phyloP scores from a whole-genome alignment of 1,139 yeast species.

The Entelexis paramagnoliae region DNA sequence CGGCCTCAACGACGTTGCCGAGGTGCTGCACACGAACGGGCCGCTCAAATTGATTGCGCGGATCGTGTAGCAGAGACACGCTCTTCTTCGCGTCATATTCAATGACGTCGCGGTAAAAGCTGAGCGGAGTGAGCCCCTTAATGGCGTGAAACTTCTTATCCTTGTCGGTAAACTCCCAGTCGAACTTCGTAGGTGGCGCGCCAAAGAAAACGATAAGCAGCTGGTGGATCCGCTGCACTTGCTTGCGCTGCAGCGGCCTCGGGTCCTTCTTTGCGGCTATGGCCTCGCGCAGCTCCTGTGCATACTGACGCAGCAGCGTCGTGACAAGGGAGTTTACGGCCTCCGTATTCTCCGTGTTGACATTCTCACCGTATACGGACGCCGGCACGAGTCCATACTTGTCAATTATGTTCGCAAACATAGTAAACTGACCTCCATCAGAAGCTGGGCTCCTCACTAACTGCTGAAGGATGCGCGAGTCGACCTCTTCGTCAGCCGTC shows the following conservation, averaged over 20 bases:
- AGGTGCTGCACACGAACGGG: constrained; percentile 61
- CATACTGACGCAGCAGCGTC: constrained; percentile 64
- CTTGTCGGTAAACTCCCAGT: constrained; percentile 68
- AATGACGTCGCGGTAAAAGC: constrained; percentile 49
- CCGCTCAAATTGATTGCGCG: constrained; percentile 56
- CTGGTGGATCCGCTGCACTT: constrained; percentile 54
- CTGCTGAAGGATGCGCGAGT: constrained; percentile 56
- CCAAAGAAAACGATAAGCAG: constrained; percentile 60
- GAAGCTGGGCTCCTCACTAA: constrained; percentile 52
- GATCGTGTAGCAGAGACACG: constrained; percentile 67
- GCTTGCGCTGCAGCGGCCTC: constrained; percentile 35
- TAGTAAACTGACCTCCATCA: constrained; percentile 83
- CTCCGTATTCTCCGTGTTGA: constrained; percentile 49
- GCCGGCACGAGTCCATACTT: constrained; percentile 75
- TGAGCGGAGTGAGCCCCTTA: constrained; percentile 46
- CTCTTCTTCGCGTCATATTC: constrained; percentile 44
- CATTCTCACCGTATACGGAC: constrained; percentile 58
- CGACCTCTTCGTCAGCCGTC: constrained; percentile 53
- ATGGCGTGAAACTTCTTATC: constrained; percentile 49
- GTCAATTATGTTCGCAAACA: constrained; percentile 61
- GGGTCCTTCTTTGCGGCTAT: constrained; percentile 28
- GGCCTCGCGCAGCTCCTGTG: constrained; percentile 49
- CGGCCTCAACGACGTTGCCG: constrained; percentile 60
- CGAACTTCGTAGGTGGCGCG: constrained; percentile 61
- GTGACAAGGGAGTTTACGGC: constrained; percentile 52